phyloP scores from a whole-genome alignment of 2,329 filamentous ascomycete genomes.

The Tolypocladium pustulatum region DNA sequence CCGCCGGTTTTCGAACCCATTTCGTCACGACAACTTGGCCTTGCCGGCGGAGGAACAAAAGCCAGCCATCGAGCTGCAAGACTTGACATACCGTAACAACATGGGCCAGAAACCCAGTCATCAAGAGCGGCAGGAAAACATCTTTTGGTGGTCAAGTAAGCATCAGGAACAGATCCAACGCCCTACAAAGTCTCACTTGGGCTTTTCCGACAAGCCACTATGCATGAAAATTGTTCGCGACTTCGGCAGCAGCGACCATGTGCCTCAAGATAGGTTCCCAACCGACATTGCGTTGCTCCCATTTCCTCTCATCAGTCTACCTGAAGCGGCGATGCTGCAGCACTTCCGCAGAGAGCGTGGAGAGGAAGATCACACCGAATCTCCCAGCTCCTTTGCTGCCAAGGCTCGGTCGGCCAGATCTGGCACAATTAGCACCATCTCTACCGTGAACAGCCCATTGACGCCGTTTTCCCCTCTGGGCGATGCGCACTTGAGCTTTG shows the following conservation, averaged over 20 bases:
- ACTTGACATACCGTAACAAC: conserved; percentile 16
- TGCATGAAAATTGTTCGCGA: neutral
- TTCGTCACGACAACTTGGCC: conserved; percentile 7
- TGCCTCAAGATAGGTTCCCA: conserved; percentile 12
- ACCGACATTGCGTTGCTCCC: conserved; percentile 17
- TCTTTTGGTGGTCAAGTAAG: neutral
- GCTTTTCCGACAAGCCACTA: neutral
- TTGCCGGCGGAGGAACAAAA: neutral
- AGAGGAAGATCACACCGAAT: conserved; percentile 26
- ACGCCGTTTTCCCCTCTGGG: conserved; percentile 15
- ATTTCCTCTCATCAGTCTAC: conserved; percentile 25
- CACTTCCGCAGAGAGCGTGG: conserved; percentile 20
- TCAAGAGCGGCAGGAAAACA: neutral
- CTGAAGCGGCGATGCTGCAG: conserved; percentile 24
- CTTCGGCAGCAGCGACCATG: neutral
- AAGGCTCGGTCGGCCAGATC: conserved; percentile 17
- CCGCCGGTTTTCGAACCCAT: conserved; percentile 14
- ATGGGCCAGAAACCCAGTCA: conserved; percentile 7
- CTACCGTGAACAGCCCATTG: conserved; percentile 12
- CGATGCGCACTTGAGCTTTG: conserved; percentile 3
- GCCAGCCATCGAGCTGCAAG: conserved; percentile 12
- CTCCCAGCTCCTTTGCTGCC: conserved; percentile 15
- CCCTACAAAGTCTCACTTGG: neutral
- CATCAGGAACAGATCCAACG: neutral
- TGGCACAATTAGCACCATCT: conserved; percentile 19